Evolutionary conservation across 2,329 filamentous ascomycete species (phyloP).

Genomic region (Neonectria coccinea): DNA sequence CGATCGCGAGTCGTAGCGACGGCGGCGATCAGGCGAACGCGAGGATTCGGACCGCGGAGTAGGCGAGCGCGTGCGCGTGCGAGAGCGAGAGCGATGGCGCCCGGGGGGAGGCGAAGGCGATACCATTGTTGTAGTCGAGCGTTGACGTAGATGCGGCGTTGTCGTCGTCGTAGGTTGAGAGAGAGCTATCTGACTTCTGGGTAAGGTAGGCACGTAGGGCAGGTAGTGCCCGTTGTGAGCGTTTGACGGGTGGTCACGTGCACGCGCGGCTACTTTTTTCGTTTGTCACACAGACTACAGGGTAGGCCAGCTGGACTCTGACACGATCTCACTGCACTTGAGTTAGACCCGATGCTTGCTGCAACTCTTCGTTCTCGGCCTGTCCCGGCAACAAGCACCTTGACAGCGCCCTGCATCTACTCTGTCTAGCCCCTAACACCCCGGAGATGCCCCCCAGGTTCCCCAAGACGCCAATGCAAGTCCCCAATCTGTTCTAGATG

Average conservation of each 20-base stretch:
- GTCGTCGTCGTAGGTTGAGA: slow-evolving; percentile 27
- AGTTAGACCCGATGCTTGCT: slow-evolving; percentile 15
- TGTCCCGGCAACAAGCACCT: slow-evolving; percentile 20
- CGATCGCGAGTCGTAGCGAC: slow-evolving; percentile 51
- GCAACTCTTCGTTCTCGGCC: slow-evolving; percentile 20
- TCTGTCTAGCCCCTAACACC: slow-evolving; percentile 19
- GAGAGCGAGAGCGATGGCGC: slow-evolving; percentile 50
- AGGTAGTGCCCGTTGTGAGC: slow-evolving; percentile 6
- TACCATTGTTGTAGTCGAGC: slow-evolving; percentile 40
- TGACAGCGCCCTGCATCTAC: slow-evolving; percentile 25
- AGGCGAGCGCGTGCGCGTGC: slow-evolving; percentile 52
- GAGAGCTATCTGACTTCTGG: slow-evolving; percentile 2
- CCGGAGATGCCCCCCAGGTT: slow-evolving; percentile 18
- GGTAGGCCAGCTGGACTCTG: slow-evolving; percentile 12
- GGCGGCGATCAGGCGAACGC: slow-evolving; percentile 48
- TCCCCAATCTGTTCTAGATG: slow-evolving; percentile 15
- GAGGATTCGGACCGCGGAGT: slow-evolving; percentile 51
- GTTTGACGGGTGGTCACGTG: slow-evolving; percentile 33
- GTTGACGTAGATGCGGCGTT: slow-evolving; percentile 14
- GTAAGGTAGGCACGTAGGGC: neutral
- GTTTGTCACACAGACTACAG: neutral
- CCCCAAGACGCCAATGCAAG: slow-evolving; percentile 11
- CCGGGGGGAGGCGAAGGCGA: slow-evolving; percentile 51
- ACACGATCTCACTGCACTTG: neutral
- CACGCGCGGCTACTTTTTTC: neutral